Evolutionary conservation across 805 yeast genomes (phyloP).

Genomic region (Saturnispora quitensis): DNA sequence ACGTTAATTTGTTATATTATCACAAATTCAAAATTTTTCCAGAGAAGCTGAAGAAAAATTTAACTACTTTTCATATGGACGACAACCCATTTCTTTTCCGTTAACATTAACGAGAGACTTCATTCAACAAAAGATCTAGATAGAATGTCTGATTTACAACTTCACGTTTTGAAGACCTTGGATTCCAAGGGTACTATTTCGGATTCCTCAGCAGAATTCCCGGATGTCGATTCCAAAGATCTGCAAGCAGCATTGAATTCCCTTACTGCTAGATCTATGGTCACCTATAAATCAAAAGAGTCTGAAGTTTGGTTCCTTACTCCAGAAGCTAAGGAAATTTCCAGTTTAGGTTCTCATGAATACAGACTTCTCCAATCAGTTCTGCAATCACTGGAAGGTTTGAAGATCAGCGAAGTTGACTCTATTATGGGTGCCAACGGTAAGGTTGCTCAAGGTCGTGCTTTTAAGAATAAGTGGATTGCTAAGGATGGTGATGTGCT

Average conservation of each 20-base stretch:
- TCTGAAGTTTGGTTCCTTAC: conserved; percentile 68
- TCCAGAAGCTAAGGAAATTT: conserved; percentile 72
- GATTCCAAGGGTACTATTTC: conserved; percentile 53
- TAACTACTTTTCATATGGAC: not conserved
- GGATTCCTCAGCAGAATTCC: conserved; percentile 63
- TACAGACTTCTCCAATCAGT: conserved; percentile 69
- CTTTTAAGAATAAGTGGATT: conserved; percentile 97
- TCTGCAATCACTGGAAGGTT: conserved; percentile 62
- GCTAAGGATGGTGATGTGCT: conserved; percentile 77
- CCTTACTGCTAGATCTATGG: conserved; percentile 74
- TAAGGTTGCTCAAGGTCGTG: conserved; percentile 91
- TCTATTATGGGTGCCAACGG: conserved; percentile 75
- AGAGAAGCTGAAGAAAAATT: not conserved
- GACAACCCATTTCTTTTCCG: not conserved
- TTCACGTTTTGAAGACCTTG: conserved; percentile 53
- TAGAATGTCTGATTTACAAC: conserved; percentile 63
- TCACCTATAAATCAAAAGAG: conserved; percentile 64
- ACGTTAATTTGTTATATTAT: no score
- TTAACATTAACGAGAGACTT: not conserved
- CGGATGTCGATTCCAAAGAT: conserved; percentile 51
- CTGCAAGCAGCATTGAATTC: conserved; percentile 82
- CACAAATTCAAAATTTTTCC: conserved; percentile 1
- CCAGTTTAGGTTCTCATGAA: conserved; percentile 83
- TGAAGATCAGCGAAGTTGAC: conserved; percentile 70
- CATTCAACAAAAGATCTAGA: not conserved